Base-by-base conservation (phyloP, 371 early-diverging fungal genomes). In the Actinomortierella ambigua region DNA sequence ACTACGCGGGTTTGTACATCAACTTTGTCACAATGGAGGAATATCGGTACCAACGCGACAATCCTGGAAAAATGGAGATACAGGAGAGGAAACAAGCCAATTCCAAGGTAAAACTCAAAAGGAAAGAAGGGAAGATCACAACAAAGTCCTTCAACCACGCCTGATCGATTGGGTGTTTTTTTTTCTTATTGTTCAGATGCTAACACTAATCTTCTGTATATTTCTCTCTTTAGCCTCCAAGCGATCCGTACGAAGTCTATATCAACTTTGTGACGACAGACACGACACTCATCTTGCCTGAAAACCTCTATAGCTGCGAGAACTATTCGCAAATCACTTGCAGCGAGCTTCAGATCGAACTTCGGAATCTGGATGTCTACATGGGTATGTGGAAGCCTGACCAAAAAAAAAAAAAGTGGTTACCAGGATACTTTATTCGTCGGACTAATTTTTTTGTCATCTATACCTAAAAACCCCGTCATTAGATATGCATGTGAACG, bases 21-120 rank as follows among this genome's bases (percentile, higher is more conserved):
- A 84, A 87, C 59, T 90, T 90, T 69, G 81, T 85, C 0, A 91
- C 90, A 0, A 78, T 88, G 52, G 92, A 91, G 3, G 93, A 93
- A 63, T 95, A 91, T 69, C 83, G 89, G 20, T 60, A 70, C 49
- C 80, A 80, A 15, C 66, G 83, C 42, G 84, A 89, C 24, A 55
- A 44, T 28, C 81, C 79, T 13, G 68, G 68, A 2, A 77, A 79
- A 50, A 79, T 79, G 50, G 69, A 80, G 20, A 79, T 69, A 41
- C 63, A 70, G 8, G 79, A 81, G 61, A 80, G 67, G n/a, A 82
- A 75, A 51, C 82, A 89, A 53, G 85, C 85, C 3, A 82, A 83
- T 44, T 64, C 87, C 1, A 88, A 86, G 76, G 86, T 87, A 76
- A n/a, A 55, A n/a, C n/a, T n/a, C n/a, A n/a, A n/a, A n/a, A n/a